Evolutionary conservation across 352 stramenopile genomes (phyloP), one percentile per base, ranked within the genome.

Genomic region (Globisporangium apiculatum): DNA sequence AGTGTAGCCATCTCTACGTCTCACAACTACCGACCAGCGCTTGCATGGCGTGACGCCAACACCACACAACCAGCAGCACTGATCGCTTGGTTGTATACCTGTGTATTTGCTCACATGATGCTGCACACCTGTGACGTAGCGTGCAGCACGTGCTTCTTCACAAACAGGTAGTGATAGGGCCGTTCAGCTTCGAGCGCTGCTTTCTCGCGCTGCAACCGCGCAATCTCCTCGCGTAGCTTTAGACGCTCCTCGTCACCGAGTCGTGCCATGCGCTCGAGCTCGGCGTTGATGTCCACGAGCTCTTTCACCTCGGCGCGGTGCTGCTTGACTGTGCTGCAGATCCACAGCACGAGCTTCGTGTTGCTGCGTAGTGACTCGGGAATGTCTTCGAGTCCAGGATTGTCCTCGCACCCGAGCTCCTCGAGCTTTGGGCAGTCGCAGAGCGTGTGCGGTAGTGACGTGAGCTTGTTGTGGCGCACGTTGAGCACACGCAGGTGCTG

Each of bases 341-440:
- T 89, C 82, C 82, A 92, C 9, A 92, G 59, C 57, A 90, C 79
- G 41, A 92, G 72, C 57, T 75, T 74, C 8, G 79, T 89, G 60
- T 86, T 90, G 61, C 73, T 71, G 1, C 75, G 76, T 15, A 92
- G 57, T 2, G 74, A 79, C 68, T 88, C 79, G 9, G 79, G 78
- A 47, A 92, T 72, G 58, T 90, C 76, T 7, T 61, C 61, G 5
- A 92, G 64, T 11, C 71, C 71, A 11, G 72, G 57, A 59, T 92
- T 92, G 36, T 66, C 73, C 14, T 87, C 76, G 62, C 79, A 89
- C 11, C 58, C 58, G 31, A 92, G 58, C 45, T 76, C 66, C 40
- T 75, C 65, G 10, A 92, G 73, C 35, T 67, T 46, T 0, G 73
- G 62, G 18, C 82, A 92, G 42, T 92, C 82, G 64, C 78, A 88